phyloP scores from a whole-genome alignment of 192 early-diverging fungal species.

The Umbelopsis vinacea region DNA sequence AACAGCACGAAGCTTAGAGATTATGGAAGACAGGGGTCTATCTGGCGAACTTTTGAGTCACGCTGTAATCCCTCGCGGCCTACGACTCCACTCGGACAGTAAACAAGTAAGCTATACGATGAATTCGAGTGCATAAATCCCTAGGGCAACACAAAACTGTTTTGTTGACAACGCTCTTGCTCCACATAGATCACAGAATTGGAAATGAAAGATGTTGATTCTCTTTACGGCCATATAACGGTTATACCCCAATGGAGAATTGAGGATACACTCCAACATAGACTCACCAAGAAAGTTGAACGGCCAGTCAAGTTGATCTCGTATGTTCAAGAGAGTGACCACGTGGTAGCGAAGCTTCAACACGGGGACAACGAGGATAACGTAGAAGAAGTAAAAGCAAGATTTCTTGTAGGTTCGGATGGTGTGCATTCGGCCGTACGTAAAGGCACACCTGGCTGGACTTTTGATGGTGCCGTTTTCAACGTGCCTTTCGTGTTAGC shows the following conservation, averaged over 20 bases:
- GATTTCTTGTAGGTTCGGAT: slow-evolving; percentile 39
- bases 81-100: not conserved
- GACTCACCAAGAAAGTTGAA: slow-evolving; percentile 27
- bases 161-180: not conserved
- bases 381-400: not conserved
- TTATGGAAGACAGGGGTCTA: slow-evolving; percentile 22
- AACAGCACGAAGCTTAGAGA: slow-evolving; percentile 27
- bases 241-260: slow-evolving; percentile 26
- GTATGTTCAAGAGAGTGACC: slow-evolving; percentile 24
- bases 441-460: slow-evolving; percentile 24
- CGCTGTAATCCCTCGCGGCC: not conserved
- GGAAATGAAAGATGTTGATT: slow-evolving; percentile 20
- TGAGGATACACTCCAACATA: slow-evolving; percentile 14
- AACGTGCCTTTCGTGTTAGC: slow-evolving; percentile 25
- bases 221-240: slow-evolving; percentile 26
- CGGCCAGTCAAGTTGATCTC: not conserved
- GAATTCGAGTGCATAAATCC: too few species aligned
- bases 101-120: not conserved
- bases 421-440: slow-evolving; percentile 39
- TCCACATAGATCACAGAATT: slow-evolving; percentile 13
- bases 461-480: slow-evolving; percentile 28
- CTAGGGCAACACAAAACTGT: too few species aligned
- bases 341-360: not conserved
- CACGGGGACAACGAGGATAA: not conserved
- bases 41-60: not conserved